Conservation (phyloP, 805 yeast species). For the Myxozyma sirexii region DNA sequence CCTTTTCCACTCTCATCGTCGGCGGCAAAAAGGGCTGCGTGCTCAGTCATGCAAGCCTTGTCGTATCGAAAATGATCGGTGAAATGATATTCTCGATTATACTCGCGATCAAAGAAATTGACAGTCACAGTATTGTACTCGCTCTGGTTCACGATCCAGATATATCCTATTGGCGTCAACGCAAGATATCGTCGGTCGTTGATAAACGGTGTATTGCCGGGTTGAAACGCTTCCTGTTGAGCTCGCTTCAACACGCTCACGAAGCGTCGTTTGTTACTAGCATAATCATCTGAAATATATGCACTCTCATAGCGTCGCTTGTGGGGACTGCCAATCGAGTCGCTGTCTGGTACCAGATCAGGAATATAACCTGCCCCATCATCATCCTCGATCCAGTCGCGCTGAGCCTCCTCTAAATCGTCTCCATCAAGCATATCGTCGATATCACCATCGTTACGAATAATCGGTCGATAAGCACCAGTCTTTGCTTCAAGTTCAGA, state of each 20-base stretch:
- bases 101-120: conserved; percentile 77
- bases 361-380: conserved; percentile 49
- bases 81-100: conserved; percentile 81
- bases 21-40: conserved; percentile 34
- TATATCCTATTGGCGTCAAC: conserved; percentile 57
- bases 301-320: not conserved
- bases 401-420: conserved; percentile 39
- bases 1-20: conserved; percentile 15
- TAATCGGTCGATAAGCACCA: not conserved
- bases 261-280: conserved; percentile 10
- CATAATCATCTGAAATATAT: not conserved
- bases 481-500: not conserved
- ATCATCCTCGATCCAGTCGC: conserved; percentile 62
- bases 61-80: conserved; percentile 73
- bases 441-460: not conserved
- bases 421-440: conserved; percentile 35
- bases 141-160: conserved; percentile 70
- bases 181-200: conserved; percentile 69
- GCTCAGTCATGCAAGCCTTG: conserved; percentile 67
- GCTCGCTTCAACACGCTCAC: conserved; percentile 3
- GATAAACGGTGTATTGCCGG: conserved; percentile 86
- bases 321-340: conserved; percentile 4
- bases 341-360: conserved; percentile 18
- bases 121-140: conserved; percentile 75
- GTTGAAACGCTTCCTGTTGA: conserved; percentile 63